Base-by-base conservation (phyloP, 2,329 filamentous ascomycete genomes). In the Xylaria sp. region DNA sequence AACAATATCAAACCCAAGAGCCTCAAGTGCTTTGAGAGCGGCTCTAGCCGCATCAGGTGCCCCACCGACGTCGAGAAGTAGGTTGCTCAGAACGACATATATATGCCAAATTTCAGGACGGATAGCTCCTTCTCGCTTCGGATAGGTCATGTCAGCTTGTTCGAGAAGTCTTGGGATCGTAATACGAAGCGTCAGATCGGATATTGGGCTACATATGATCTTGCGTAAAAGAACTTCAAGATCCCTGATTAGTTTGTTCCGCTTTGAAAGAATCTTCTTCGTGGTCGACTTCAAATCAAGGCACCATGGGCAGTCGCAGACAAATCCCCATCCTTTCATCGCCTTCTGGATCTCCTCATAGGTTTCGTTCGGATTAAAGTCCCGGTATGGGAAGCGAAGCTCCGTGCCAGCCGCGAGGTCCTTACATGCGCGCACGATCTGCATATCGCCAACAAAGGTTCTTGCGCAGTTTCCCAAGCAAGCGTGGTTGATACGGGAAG, bases 381-480 rank as follows among this genome's bases (percentile, higher is more conserved):
- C 13, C 20, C 70, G 63, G 69, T 87, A 87, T 53, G 70, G 70
- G 63, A 83, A 81, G 1, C 74, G 71, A 7, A 89, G 70, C 73
- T 89, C 86, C 0, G 84, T 81, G 32, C 78, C 77, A 0, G 81
- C 69, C 0, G 78, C 69, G 0, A 89, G 74, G 50, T 85, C 80
- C 10, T 71, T 71, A 0, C 80, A 75, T 0, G 86, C 86, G 8
- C 84, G 83, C 25, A 88, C 59, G 8, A 88, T 79, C 69, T 81
- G 79, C 78, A 89, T 81, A 70, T 89, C 85, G 2, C 86, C 85
- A 43, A 88, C 85, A 72, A 87, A 87, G 0, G 81, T 75, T 18
- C 83, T 83, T 0, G 65, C 67, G 20, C 80, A 81, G 70, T 87
- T 89, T 10, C 74, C 73, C 4, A 80, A 20, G 72, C 87, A 89